Evolutionary conservation across 2,329 filamentous ascomycete genomes (phyloP).

Genomic region (Cladosporium oxysporum): DNA sequence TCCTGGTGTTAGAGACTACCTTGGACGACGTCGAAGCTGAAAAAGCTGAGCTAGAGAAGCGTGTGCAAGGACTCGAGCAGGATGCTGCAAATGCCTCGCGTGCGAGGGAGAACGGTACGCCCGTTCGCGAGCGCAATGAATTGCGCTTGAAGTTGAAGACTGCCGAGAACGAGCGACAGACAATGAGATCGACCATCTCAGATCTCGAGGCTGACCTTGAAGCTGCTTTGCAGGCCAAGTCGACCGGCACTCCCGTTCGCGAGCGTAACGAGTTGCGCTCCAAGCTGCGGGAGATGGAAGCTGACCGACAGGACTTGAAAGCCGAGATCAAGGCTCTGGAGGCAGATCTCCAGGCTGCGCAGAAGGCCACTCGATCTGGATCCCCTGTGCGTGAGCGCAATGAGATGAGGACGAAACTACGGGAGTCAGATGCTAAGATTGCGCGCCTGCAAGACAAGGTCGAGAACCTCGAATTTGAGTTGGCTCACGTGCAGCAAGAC

Average conservation of each 20-base stretch:
- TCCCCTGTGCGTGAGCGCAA: conserved; percentile 38
- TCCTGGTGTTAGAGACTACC: conserved; percentile 48
- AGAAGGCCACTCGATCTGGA: conserved; percentile 44
- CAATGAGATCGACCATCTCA: conserved; percentile 37
- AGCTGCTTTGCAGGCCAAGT: conserved; percentile 29
- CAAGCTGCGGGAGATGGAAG: conserved; percentile 34
- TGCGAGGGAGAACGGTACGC: conserved; percentile 42
- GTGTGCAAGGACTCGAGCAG: conserved; percentile 47
- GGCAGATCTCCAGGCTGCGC: conserved; percentile 38
- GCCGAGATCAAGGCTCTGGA: conserved; percentile 39
- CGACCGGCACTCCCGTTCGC: conserved; percentile 33
- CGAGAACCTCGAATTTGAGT: conserved; percentile 57
- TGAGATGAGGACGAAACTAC: conserved; percentile 36
- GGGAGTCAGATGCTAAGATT: conserved; percentile 39
- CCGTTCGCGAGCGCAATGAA: conserved; percentile 39
- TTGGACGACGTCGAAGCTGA: conserved; percentile 46
- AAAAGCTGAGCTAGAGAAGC: conserved; percentile 62
- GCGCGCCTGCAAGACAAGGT: conserved; percentile 54
- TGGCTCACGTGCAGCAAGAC: conserved; percentile 58
- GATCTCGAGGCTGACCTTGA: conserved; percentile 40
- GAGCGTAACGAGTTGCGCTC: conserved; percentile 39
- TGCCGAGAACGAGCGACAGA: conserved; percentile 35
- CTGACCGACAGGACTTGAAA: conserved; percentile 35
- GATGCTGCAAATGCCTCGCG: conserved; percentile 37
- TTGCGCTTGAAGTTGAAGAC: conserved; percentile 35